Conservation (phyloP, 1,284 basidiomycete species). For the Sanghuangporus weigelae region DNA sequence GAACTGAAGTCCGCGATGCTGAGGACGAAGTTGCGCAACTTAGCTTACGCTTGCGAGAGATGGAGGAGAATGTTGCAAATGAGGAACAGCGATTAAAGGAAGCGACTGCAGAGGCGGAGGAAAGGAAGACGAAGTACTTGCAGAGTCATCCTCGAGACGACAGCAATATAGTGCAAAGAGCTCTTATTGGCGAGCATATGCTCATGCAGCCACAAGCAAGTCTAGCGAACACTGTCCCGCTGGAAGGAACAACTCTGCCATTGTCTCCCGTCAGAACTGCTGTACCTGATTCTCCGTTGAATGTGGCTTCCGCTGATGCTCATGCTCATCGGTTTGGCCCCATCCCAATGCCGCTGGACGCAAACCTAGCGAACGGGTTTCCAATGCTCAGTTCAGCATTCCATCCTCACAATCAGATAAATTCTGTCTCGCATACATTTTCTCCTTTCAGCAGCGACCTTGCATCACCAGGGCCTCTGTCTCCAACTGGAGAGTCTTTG, state of each 20-base stretch:
- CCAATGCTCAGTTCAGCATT: slow-evolving; percentile 5
- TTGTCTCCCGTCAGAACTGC: not conserved
- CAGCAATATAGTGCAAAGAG: slow-evolving; percentile 16
- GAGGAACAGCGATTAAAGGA: slow-evolving; percentile 48
- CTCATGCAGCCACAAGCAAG: not conserved
- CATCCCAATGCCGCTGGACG: slow-evolving; percentile 10
- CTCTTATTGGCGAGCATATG: not conserved
- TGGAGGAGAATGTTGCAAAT: slow-evolving; percentile 51
- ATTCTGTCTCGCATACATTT: slow-evolving; percentile 2
- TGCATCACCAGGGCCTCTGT: slow-evolving; percentile 34
- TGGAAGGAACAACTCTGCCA: not conserved
- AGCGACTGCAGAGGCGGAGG: slow-evolving; percentile 47
- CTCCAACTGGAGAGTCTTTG: slow-evolving; percentile 43
- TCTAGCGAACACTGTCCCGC: not conserved
- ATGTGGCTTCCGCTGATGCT: slow-evolving; percentile 2
- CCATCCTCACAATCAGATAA: not conserved
- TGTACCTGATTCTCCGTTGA: slow-evolving; percentile 6
- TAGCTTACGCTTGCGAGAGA: slow-evolving; percentile 48
- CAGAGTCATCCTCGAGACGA: slow-evolving; percentile 20
- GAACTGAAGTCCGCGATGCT: slow-evolving; percentile 61
- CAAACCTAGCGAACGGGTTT: not conserved
- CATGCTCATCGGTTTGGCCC: slow-evolving; percentile 17
- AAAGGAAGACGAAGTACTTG: slow-evolving; percentile 32
- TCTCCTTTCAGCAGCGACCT: slow-evolving; percentile 22
- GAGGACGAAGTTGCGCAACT: slow-evolving; percentile 61